phyloP scores from a whole-genome alignment of 495 filamentous ascomycete genomes.

The Aspergillus sclerotioniger region DNA sequence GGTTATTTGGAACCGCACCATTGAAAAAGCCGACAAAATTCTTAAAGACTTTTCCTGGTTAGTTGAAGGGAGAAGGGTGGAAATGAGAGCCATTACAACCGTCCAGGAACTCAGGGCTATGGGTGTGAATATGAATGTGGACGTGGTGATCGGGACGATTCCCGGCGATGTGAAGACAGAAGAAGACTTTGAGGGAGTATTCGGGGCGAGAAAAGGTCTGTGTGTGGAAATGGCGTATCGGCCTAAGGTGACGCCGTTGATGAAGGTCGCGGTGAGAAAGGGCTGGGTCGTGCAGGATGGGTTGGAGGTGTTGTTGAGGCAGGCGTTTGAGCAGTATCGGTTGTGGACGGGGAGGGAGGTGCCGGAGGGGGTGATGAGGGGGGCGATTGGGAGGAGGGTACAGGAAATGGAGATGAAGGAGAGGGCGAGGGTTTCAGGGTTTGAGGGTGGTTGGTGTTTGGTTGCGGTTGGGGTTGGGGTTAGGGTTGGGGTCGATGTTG shows the following conservation, averaged over 20 bases:
- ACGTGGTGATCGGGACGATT: constrained; percentile 29
- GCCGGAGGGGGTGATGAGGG: constrained; percentile 49
- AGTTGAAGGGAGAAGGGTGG: background rate
- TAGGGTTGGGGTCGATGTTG: too few relatives aligned
- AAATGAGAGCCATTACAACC: background rate
- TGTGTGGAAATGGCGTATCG: constrained; percentile 59
- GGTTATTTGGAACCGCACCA: constrained; percentile 61
- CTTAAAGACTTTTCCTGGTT: constrained; percentile 58
- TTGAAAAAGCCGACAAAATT: constrained; percentile 50
- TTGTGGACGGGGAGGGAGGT: constrained; percentile 63
- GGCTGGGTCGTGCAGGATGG: constrained; percentile 68
- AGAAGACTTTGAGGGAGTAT: constrained; percentile 21
- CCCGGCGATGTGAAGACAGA: constrained; percentile 21
- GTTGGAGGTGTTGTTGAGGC: constrained; percentile 66
- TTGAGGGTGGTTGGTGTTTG: too few relatives aligned
- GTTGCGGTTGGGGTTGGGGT: too few relatives aligned
- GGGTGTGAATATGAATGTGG: constrained; percentile 11
- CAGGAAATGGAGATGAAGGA: too few relatives aligned
- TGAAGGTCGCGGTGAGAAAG: constrained; percentile 46
- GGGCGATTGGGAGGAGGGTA: constrained; percentile 59
- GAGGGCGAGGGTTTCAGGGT: background rate
- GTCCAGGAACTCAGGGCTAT: background rate
- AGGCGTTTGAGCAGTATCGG: constrained; percentile 70
- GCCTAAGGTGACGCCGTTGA: constrained; percentile 59
- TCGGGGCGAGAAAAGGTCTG: constrained; percentile 14